phyloP scores from a whole-genome alignment of 805 yeast genomes.

The Saturnispora sekii region DNA sequence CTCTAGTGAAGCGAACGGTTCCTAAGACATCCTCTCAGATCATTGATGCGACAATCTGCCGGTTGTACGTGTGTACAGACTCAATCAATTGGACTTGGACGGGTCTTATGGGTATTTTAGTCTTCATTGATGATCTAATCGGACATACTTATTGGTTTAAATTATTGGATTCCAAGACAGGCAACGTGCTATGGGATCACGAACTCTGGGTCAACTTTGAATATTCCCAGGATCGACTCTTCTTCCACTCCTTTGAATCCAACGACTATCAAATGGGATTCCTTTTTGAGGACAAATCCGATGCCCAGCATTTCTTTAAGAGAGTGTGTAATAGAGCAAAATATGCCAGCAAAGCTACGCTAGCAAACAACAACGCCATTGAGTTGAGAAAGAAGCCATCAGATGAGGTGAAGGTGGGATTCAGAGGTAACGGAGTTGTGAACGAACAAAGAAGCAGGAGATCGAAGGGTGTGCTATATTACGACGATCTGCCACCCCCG shows the following conservation, averaged over 20 bases:
- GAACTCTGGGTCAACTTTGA: conserved; percentile 82
- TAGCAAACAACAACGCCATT: conserved; percentile 79
- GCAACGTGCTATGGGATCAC: conserved; percentile 92
- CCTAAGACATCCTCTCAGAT: conserved; percentile 86
- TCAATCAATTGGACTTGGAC: conserved; percentile 77
- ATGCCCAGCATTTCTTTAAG: conserved; percentile 79
- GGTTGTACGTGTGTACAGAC: conserved; percentile 80
- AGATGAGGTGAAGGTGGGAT: conserved; percentile 39
- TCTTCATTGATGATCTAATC: conserved; percentile 81
- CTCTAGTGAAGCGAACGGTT: conserved; percentile 76
- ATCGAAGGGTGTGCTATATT: conserved; percentile 52
- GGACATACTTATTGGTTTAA: conserved; percentile 92
- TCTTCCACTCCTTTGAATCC: conserved; percentile 88
- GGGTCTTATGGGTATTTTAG: conserved; percentile 81
- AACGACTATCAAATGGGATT: conserved; percentile 86
- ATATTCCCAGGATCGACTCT: conserved; percentile 88
- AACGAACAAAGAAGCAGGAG: conserved; percentile 49
- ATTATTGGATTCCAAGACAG: conserved; percentile 65
- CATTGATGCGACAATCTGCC: conserved; percentile 82
- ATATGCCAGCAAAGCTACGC: conserved; percentile 79
- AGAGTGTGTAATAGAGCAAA: conserved; percentile 66
- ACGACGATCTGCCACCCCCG: conserved; percentile 72
- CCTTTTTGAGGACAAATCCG: conserved; percentile 78
- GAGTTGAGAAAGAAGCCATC: conserved; percentile 52
- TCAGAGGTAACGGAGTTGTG: conserved; percentile 45